These are phyloP conservation scores for Fragilariopsis cylindrus DNA, from an alignment of 108 stramenopile species.

Conservation along the genomic window DNA sequence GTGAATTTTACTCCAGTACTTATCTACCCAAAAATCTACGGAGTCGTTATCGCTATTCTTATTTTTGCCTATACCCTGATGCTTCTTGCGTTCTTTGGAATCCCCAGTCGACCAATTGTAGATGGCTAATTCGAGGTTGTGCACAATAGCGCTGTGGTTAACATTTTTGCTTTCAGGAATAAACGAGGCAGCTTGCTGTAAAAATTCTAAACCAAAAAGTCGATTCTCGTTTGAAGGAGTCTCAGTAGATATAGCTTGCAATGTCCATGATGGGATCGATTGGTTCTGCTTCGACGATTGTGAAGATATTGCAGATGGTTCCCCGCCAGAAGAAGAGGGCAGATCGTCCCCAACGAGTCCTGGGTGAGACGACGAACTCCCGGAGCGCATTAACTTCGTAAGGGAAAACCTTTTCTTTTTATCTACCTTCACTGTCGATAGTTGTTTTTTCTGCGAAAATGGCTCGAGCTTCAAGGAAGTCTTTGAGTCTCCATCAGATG, in stretches of 20 bases:
- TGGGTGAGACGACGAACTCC: slow-evolving; percentile 10
- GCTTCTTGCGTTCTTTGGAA: not conserved
- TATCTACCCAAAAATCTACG: slow-evolving; percentile 3
- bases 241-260: not conserved
- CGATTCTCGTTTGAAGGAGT: slow-evolving; percentile 21
- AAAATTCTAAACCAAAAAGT: slow-evolving; percentile 42
- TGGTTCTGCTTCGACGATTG: not conserved
- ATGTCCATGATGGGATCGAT: not conserved
- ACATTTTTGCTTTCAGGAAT: slow-evolving; percentile 27
- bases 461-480: not conserved
- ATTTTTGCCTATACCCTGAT: not conserved
- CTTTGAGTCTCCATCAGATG: not conserved
- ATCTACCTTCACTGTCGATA: not conserved
- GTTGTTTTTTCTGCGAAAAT: not conserved
- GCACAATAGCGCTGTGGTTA: slow-evolving; percentile 22
- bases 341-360: slow-evolving; percentile 8
- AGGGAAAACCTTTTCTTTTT: slow-evolving; percentile 38
- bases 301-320: slow-evolving; percentile 1
- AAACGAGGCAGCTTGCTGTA: slow-evolving; percentile 21
- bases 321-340: not conserved
- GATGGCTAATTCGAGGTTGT: slow-evolving; percentile 26
- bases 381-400: slow-evolving; percentile 28
- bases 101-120: slow-evolving; percentile 20
- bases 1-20: slow-evolving; percentile 39
- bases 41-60: not conserved